These are phyloP conservation scores for Jatropha multifida DNA, from an alignment of 441 rosid species.

Conservation along the genomic window DNA sequence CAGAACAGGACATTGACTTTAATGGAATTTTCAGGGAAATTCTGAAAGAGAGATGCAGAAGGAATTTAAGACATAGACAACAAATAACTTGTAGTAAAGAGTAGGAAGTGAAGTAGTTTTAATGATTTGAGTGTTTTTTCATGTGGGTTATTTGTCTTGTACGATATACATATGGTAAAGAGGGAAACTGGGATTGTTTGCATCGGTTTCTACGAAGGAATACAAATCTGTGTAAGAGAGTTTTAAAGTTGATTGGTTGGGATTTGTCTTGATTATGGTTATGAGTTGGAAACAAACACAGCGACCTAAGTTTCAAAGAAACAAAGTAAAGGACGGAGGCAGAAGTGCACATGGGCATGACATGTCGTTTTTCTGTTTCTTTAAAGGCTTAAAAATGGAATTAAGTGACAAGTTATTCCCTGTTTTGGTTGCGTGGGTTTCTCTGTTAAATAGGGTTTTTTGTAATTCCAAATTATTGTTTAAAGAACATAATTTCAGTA, in stretches of 20 bases:
- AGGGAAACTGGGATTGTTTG: slow-evolving; percentile 41
- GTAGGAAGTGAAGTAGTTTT: slow-evolving; percentile 21
- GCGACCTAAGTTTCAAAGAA: slow-evolving; percentile 20
- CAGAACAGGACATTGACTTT: slow-evolving; percentile 24
- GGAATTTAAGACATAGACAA: slow-evolving; percentile 32
- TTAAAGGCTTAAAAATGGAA: slow-evolving; percentile 23
- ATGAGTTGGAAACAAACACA: slow-evolving; percentile 35
- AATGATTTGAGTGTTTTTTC: slow-evolving; percentile 22
- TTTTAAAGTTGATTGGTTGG: slow-evolving; percentile 31
- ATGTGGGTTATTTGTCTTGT: slow-evolving; percentile 21
- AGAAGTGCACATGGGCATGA: slow-evolving; percentile 51
- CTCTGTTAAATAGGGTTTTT: slow-evolving; percentile 29
- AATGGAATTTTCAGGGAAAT: slow-evolving; percentile 25
- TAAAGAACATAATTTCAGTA: slow-evolving; percentile 29
- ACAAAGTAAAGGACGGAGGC: slow-evolving; percentile 23
- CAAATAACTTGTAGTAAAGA: slow-evolving; percentile 24
- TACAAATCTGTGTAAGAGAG: slow-evolving; percentile 37
- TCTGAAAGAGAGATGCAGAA: slow-evolving; percentile 18
- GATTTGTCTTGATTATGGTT: slow-evolving; percentile 39
- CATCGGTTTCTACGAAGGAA: slow-evolving; percentile 36
- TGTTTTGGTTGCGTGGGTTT: slow-evolving; percentile 13
- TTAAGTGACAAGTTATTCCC: slow-evolving; percentile 36
- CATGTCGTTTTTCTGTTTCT: slow-evolving; percentile 36
- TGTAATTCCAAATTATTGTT: slow-evolving; percentile 39
- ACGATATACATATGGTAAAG: slow-evolving; percentile 24